Conservation (phyloP, 2,329 filamentous ascomycete genomes). For the Phyllosticta citrichinensis region DNA sequence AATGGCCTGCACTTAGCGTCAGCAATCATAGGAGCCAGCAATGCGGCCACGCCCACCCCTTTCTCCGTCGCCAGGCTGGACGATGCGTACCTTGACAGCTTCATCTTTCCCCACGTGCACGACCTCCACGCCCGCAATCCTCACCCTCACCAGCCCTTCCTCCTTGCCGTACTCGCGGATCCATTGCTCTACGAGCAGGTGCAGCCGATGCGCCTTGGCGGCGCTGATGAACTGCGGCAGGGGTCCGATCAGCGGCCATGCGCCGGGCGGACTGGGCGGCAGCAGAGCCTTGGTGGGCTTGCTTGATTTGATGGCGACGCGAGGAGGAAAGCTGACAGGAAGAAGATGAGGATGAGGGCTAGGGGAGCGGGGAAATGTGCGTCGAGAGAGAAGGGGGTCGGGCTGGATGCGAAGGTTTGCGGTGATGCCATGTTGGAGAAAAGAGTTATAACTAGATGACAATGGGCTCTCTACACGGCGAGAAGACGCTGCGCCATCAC, state of each 20-base stretch:
- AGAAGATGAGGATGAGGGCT: background rate
- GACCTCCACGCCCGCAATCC: slow-evolving; percentile 15
- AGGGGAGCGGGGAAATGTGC: background rate
- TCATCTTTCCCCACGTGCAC: slow-evolving; percentile 3
- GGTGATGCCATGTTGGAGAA: background rate
- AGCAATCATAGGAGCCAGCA: background rate
- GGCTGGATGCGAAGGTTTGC: background rate
- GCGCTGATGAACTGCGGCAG: background rate
- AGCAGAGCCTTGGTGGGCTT: background rate
- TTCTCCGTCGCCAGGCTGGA: background rate
- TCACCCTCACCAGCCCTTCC: slow-evolving; percentile 14
- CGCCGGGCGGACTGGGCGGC: background rate
- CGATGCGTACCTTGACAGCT: slow-evolving; percentile 11
- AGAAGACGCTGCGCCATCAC: too few relatives aligned
- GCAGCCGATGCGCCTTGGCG: background rate
- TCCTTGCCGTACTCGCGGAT: slow-evolving; percentile 1
- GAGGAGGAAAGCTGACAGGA: background rate
- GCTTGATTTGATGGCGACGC: background rate
- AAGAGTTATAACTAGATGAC: too few relatives aligned
- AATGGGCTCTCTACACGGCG: too few relatives aligned
- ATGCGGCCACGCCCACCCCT: background rate
- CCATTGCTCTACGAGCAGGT: background rate
- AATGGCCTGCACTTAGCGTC: background rate
- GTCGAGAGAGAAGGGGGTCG: background rate
- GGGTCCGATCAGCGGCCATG: background rate